phyloP scores from a whole-genome alignment of 768 basidiomycete species.

The Chalciporus piperatus region DNA sequence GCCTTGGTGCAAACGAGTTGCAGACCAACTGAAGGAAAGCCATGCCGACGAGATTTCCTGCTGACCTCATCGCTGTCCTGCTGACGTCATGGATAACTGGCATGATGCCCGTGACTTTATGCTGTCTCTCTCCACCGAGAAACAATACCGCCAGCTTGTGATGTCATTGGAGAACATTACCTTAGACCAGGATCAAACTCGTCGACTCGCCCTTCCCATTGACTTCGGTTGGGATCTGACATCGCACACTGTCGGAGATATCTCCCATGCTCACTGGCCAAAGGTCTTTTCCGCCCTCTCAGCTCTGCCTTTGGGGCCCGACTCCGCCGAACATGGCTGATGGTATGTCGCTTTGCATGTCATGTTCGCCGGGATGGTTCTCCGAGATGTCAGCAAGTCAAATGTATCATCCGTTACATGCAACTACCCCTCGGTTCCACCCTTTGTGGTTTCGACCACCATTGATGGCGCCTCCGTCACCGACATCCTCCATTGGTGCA shows the following conservation, averaged over 20 bases:
- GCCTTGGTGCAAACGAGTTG: no score
- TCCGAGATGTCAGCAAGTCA: background rate
- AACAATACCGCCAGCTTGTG: background rate
- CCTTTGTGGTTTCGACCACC: background rate
- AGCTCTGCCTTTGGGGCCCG: no score
- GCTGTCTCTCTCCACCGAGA: background rate
- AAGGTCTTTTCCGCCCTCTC: no score
- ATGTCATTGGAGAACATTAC: background rate
- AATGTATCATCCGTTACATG: background rate
- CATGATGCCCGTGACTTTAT: background rate
- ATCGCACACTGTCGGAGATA: no score
- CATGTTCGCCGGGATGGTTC: background rate
- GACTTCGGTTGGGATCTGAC: no score
- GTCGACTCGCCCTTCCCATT: no score
- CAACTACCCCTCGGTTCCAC: background rate
- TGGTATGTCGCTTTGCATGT: background rate
- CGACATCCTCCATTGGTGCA: background rate
- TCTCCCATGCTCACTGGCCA: no score
- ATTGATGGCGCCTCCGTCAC: background rate
- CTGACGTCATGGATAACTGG: background rate
- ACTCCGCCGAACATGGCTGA: background rate
- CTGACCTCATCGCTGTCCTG: no score
- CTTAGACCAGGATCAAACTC: no score
- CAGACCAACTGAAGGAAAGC: no score
- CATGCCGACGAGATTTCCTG: no score